Evolutionary conservation across 164 flowering plant genomes (phyloP).

Genomic region (Stephania japonica): DNA sequence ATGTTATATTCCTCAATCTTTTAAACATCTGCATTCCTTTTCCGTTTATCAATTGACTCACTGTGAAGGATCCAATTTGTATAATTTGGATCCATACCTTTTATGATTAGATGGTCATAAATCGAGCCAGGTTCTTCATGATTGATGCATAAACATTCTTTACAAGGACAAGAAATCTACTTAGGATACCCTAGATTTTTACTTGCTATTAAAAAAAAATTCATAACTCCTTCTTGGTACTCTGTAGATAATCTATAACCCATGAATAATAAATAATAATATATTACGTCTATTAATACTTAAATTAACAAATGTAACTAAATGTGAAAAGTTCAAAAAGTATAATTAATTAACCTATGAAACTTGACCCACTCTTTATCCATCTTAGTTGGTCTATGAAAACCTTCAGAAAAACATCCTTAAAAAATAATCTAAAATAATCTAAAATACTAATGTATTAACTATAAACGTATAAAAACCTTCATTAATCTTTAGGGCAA

Average conservation of each 20-base stretch:
- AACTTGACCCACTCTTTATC: too few relatives aligned
- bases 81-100: not conserved
- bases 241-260: not conserved
- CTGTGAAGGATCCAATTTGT: not conserved
- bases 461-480: too few relatives aligned
- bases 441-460: too few relatives aligned
- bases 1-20: not conserved
- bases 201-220: not conserved
- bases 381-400: too few relatives aligned
- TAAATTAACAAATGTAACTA: too few relatives aligned
- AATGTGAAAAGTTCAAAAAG: too few relatives aligned
- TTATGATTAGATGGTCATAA: not conserved
- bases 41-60: not conserved
- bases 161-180: not conserved
- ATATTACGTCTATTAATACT: too few relatives aligned
- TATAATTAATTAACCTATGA: too few relatives aligned
- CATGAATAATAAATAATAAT: not conserved
- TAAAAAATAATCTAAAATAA: too few relatives aligned
- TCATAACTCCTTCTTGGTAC: not conserved
- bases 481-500: too few relatives aligned
- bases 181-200: not conserved
- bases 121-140: too few relatives aligned
- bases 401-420: too few relatives aligned
- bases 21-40: not conserved
- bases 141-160: not conserved